These are phyloP conservation scores for Erodium texanum DNA, from an alignment of 441 rosid species.

Conservation along the genomic window DNA sequence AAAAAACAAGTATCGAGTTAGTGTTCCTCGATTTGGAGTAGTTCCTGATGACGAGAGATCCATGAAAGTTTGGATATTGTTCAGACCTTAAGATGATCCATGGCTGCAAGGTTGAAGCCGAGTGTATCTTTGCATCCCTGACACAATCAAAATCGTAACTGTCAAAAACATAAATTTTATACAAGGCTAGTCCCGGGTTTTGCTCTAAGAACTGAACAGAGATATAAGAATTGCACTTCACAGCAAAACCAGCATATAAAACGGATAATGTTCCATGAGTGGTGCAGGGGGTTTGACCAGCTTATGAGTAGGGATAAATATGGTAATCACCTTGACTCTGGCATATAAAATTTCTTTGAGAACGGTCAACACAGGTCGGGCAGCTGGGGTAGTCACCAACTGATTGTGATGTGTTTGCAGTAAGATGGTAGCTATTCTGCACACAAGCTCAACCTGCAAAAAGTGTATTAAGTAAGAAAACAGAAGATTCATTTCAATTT, in stretches of 20 bases:
- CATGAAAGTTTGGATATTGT: neutral
- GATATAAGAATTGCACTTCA: neutral
- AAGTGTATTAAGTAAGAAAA: neutral
- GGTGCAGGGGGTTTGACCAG: too few species aligned
- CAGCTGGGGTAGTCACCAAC: slow-evolving; percentile 68
- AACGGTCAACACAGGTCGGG: slow-evolving; percentile 56
- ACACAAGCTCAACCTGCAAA: slow-evolving; percentile 74
- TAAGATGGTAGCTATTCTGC: slow-evolving; percentile 60
- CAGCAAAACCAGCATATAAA: too few species aligned
- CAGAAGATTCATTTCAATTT: neutral
- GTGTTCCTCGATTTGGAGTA: neutral
- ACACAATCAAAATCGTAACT: too few species aligned
- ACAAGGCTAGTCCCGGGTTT: too few species aligned
- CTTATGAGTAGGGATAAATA: too few species aligned
- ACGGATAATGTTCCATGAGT: too few species aligned
- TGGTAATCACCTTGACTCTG: slow-evolving; percentile 55
- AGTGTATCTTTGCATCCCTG: slow-evolving; percentile 83
- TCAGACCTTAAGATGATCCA: slow-evolving; percentile 83
- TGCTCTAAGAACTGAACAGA: neutral
- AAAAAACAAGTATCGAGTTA: neutral
- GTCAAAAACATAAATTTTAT: too few species aligned
- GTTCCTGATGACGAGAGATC: neutral
- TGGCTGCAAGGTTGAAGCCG: slow-evolving; percentile 85
- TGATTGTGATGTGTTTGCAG: slow-evolving; percentile 77
- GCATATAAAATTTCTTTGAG: slow-evolving; percentile 63